phyloP scores from a whole-genome alignment of 2,329 filamentous ascomycete genomes.

The Dothistroma pini region DNA sequence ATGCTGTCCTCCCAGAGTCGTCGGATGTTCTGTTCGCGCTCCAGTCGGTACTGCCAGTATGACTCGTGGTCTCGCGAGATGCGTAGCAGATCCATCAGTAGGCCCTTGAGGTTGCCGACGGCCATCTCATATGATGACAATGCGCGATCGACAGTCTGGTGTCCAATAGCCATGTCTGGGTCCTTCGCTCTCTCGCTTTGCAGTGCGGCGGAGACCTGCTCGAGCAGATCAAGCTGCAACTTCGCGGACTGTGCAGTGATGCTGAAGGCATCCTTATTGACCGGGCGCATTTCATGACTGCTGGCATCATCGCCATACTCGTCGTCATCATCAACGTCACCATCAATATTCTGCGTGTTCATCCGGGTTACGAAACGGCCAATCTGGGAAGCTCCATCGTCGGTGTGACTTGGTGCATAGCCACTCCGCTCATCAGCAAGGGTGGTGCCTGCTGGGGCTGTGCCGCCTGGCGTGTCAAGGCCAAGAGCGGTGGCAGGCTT shows the following conservation, averaged over 20 bases:
- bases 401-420: slow-evolving; percentile 54
- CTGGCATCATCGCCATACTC: slow-evolving; percentile 79
- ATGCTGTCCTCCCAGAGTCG: slow-evolving; percentile 99
- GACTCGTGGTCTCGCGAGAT: slow-evolving; percentile 93
- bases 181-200: slow-evolving; percentile 67
- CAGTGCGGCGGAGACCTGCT: slow-evolving; percentile 78
- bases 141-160: slow-evolving; percentile 72
- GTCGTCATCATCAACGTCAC: slow-evolving; percentile 62
- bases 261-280: slow-evolving; percentile 89
- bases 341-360: slow-evolving; percentile 51
- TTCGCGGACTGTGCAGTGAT: slow-evolving; percentile 96
- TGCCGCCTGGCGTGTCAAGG: slow-evolving; percentile 27
- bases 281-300: slow-evolving; percentile 66
- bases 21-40: slow-evolving; percentile 85
- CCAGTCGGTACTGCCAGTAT: slow-evolving; percentile 94
- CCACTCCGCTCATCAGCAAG: slow-evolving; percentile 55
- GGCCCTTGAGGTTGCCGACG: slow-evolving; percentile 77
- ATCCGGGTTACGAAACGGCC: slow-evolving; percentile 48
- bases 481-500: slow-evolving; percentile 39
- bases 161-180: slow-evolving; percentile 68
- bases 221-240: slow-evolving; percentile 85
- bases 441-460: slow-evolving; percentile 44
- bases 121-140: slow-evolving; percentile 83
- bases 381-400: slow-evolving; percentile 47
- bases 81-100: slow-evolving; percentile 81